These are phyloP conservation scores for Bromus sterilis DNA, from an alignment of 176 grass and related monocot species.

Conservation along the genomic window DNA sequence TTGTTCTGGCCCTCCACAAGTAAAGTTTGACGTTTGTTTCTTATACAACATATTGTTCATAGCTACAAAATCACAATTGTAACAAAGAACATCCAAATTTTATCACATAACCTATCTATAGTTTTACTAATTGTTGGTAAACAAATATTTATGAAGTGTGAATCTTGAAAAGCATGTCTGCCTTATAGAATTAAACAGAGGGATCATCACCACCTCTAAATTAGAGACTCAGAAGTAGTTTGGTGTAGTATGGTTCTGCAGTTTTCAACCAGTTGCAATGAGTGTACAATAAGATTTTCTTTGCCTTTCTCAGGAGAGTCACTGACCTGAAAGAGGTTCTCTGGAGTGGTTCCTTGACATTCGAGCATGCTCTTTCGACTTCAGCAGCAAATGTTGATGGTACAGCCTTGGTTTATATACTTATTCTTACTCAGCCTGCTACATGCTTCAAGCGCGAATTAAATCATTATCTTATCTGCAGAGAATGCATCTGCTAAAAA, in stretches of 20 bases:
- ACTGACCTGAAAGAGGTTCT: constrained; percentile 30
- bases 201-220: neutral
- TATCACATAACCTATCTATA: neutral
- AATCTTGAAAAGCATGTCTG: neutral
- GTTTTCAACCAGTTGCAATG: neutral
- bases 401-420: neutral
- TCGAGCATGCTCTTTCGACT: constrained; percentile 44
- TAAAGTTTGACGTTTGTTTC: neutral
- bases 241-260: neutral
- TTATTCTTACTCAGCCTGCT: neutral
- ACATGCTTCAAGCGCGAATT: neutral
- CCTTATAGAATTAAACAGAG: neutral
- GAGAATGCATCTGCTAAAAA: constrained; percentile 35
- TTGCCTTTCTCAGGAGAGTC: constrained; percentile 14
- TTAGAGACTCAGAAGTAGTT: neutral
- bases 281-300: neutral
- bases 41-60: neutral
- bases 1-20: neutral
- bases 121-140: neutral
- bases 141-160: neutral
- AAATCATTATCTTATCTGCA: neutral
- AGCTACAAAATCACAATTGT: neutral
- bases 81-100: neutral
- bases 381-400: constrained; percentile 36
- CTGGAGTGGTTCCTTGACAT: constrained; percentile 42